These are phyloP conservation scores for Trichoderma aggressivum DNA, from an alignment of 2,329 filamentous ascomycete species.

Conservation along the genomic window DNA sequence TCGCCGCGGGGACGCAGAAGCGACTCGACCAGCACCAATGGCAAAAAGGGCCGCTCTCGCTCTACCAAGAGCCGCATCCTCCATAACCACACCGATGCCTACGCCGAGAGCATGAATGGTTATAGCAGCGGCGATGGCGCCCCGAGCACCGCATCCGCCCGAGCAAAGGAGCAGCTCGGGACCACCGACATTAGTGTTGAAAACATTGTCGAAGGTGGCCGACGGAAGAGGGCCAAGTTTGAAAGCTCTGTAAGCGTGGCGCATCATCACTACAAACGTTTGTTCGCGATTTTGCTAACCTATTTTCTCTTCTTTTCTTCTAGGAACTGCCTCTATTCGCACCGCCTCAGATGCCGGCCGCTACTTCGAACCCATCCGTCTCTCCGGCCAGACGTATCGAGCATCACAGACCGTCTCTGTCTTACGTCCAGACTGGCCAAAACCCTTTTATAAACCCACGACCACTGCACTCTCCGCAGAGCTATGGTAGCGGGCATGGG, in stretches of 20 bases:
- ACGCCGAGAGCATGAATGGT: constrained; percentile 64
- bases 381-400: constrained; percentile 83
- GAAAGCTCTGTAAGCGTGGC: constrained; percentile 83
- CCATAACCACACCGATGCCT: constrained; percentile 54
- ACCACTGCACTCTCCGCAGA: constrained; percentile 80
- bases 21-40: constrained; percentile 60
- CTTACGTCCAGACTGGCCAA: constrained; percentile 71
- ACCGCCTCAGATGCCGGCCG: constrained; percentile 87
- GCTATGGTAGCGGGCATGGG: constrained; percentile 52
- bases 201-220: constrained; percentile 95
- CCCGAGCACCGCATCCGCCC: constrained; percentile 67
- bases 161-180: constrained; percentile 79
- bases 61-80: constrained; percentile 62
- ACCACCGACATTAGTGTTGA: constrained; percentile 97
- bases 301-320: constrained; percentile 21
- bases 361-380: constrained; percentile 95
- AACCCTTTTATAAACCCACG: constrained; percentile 77
- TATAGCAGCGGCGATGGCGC: constrained; percentile 88
- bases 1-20: constrained; percentile 78
- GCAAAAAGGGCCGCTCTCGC: constrained; percentile 66
- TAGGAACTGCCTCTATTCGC: constrained; percentile 95
- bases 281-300: constrained; percentile 32
- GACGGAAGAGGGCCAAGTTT: constrained; percentile 89
- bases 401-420: constrained; percentile 63
- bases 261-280: neutral